Conservation (phyloP, 352 stramenopile genomes). For the Phytophthora pluvialis region DNA sequence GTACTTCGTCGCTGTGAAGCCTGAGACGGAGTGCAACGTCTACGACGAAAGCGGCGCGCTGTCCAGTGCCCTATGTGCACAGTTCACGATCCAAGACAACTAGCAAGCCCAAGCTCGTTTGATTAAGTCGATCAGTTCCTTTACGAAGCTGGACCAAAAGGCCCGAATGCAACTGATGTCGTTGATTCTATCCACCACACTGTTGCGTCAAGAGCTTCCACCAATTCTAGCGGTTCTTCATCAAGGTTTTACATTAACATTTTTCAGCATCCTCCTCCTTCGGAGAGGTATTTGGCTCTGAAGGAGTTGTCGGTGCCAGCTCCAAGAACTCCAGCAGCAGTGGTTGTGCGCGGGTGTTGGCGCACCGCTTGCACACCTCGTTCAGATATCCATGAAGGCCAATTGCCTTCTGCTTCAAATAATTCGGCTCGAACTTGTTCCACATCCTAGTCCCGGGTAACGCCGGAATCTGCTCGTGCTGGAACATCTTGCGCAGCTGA, state of each 20-base stretch:
- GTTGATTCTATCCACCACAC: conserved; percentile 23
- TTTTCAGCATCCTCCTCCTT: conserved; percentile 16
- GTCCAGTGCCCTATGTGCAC: conserved; percentile 51
- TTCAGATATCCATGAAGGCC: conserved; percentile 74
- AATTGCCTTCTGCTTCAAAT: conserved; percentile 83
- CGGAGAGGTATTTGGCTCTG: conserved; percentile 9
- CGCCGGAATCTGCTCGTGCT: conserved; percentile 74
- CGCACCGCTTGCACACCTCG: conserved; percentile 76
- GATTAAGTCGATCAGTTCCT: conserved; percentile 16
- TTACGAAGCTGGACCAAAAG: conserved; percentile 15
- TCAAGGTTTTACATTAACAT: conserved; percentile 1
- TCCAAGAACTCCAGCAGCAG: conserved; percentile 75
- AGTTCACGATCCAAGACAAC: conserved; percentile 48
- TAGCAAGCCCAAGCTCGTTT: conserved; percentile 15
- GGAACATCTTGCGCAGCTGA: conserved; percentile 78
- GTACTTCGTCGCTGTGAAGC: conserved; percentile 72
- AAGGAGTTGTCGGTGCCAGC: conserved; percentile 32
- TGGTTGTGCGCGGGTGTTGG: conserved; percentile 69
- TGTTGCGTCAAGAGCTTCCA: conserved; percentile 1
- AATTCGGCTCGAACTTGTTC: conserved; percentile 85
- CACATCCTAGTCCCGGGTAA: conserved; percentile 81
- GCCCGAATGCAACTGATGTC: conserved; percentile 16
- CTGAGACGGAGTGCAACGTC: conserved; percentile 77
- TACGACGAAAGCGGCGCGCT: conserved; percentile 36
- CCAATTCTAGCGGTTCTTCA: conserved; percentile 1